These are phyloP conservation scores for Xanthoconium separans DNA, from an alignment of 1,284 basidiomycete species.

Conservation along the genomic window DNA sequence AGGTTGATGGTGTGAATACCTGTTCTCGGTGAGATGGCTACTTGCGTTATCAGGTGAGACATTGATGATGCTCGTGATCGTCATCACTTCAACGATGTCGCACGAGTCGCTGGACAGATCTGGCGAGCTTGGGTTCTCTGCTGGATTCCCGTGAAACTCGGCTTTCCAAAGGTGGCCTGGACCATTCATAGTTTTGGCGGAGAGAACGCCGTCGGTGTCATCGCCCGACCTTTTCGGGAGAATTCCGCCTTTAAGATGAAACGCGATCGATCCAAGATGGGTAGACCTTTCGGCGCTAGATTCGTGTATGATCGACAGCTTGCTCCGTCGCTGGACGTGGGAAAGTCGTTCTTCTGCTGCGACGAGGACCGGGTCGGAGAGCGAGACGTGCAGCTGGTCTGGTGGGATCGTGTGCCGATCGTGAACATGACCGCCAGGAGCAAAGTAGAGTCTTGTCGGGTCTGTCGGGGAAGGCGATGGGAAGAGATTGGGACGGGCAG, in stretches of 20 bases:
- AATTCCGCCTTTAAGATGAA: background rate
- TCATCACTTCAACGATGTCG: slow-evolving; percentile 11
- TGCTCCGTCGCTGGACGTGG: background rate
- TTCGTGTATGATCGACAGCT: background rate
- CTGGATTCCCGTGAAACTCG: background rate
- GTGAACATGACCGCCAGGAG: slow-evolving; percentile 16
- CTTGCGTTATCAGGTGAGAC: background rate
- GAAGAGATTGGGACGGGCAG: background rate
- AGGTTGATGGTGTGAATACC: slow-evolving; percentile 11
- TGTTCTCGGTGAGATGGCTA: background rate
- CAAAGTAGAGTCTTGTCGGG: slow-evolving; percentile 13
- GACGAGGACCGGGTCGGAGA: slow-evolving; percentile 27
- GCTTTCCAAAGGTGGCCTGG: background rate
- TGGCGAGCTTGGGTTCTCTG: background rate
- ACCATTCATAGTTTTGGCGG: background rate
- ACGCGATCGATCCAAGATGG: background rate
- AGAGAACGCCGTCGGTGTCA: background rate
- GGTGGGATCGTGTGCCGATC: slow-evolving; percentile 14
- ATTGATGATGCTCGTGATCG: background rate
- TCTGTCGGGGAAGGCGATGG: background rate
- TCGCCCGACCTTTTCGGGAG: background rate
- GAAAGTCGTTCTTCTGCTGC: slow-evolving; percentile 18
- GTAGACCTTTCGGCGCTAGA: background rate
- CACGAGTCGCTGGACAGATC: slow-evolving; percentile 1
- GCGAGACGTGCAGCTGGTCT: slow-evolving; percentile 18